Conservation (phyloP, 805 yeast genomes). For the Candida khao-thaluensis region DNA sequence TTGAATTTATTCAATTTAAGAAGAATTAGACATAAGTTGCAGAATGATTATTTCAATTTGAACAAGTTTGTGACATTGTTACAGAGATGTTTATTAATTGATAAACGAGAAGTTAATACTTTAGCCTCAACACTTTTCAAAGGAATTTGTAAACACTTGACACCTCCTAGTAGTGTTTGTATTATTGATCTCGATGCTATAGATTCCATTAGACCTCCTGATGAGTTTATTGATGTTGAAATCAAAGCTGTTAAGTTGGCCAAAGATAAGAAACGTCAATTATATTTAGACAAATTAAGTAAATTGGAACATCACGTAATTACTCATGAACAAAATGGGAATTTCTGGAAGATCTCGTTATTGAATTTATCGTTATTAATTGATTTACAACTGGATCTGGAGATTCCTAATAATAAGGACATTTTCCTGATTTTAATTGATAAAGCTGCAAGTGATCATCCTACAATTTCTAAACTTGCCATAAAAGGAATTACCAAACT, state of each 20-base stretch:
- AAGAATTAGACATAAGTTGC: constrained; percentile 56
- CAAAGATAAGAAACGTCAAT: constrained; percentile 54
- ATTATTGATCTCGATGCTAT: constrained; percentile 45
- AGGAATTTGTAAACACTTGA: constrained; percentile 25
- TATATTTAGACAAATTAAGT: constrained; percentile 40
- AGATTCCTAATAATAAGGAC: constrained; percentile 41
- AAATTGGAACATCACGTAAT: constrained; percentile 42
- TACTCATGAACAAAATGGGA: constrained; percentile 23
- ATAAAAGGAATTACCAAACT: constrained; percentile 59
- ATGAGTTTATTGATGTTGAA: constrained; percentile 53
- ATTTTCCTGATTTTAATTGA: constrained; percentile 45
- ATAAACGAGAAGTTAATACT: constrained; percentile 52
- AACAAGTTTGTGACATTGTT: constrained; percentile 48
- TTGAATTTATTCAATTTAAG: constrained; percentile 56
- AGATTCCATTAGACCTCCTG: constrained; percentile 60
- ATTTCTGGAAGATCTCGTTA: constrained; percentile 58
- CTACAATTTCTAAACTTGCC: constrained; percentile 59
- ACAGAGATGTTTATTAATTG: constrained; percentile 54
- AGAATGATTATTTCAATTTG: constrained; percentile 55
- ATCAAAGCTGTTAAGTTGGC: constrained; percentile 61
- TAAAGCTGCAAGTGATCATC: constrained; percentile 62
- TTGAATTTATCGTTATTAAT: constrained; percentile 51
- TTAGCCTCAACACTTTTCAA: constrained; percentile 54
- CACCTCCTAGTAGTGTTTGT: constrained; percentile 44
- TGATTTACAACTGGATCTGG: constrained; percentile 53